phyloP scores from a whole-genome alignment of 108 stramenopile genomes.

The Mediolabrus comicus region DNA sequence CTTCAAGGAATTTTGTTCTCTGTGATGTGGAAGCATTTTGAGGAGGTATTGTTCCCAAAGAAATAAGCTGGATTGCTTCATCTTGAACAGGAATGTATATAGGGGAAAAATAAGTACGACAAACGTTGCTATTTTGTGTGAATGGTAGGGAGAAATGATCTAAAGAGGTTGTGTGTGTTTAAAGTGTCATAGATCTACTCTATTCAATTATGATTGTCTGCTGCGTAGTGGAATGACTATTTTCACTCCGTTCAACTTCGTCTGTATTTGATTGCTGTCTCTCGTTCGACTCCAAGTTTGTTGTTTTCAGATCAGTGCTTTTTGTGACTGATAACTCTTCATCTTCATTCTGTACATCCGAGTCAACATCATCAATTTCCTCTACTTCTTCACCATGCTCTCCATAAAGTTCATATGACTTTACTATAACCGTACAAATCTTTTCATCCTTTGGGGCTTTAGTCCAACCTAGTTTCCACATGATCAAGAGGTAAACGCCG shows the following conservation, averaged over 20 bases:
- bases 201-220: background rate
- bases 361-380: background rate
- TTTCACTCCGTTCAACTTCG: background rate
- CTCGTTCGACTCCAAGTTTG: background rate
- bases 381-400: conserved; percentile 4
- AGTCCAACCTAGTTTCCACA: conserved; percentile 41
- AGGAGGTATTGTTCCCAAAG: conserved; percentile 85
- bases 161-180: too few species aligned
- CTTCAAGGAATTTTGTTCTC: conserved; percentile 96
- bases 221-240: background rate
- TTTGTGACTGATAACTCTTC: background rate
- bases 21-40: conserved; percentile 98
- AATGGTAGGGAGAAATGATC: too few species aligned
- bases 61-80: conserved; percentile 31
- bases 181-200: too few species aligned
- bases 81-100: too few species aligned
- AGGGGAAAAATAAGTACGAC: background rate
- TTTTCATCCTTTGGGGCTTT: conserved; percentile 45
- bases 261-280: background rate
- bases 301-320: background rate
- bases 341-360: background rate
- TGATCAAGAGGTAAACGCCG: conserved; percentile 14
- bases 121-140: background rate
- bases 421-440: conserved; percentile 28
- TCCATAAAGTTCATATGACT: conserved; percentile 35